phyloP scores from a whole-genome alignment of 257 asterid species.

The Plectranthus barbatus region DNA sequence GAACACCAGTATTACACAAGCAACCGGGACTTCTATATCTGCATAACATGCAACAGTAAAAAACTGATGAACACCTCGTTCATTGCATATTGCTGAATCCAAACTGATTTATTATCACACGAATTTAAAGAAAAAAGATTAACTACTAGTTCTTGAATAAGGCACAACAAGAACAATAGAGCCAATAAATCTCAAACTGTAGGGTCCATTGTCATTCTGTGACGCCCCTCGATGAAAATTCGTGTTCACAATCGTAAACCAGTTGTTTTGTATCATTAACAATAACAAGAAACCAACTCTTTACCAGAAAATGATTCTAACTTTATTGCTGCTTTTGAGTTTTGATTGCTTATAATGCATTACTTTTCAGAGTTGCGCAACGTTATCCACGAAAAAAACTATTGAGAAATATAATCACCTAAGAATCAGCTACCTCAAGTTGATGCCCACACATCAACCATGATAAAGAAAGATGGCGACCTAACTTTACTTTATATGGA shows the following conservation, averaged over 20 bases:
- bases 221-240: too few relatives aligned
- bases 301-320: slow-evolving; percentile 16
- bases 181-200: background rate
- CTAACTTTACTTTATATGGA: slow-evolving; percentile 42
- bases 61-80: background rate
- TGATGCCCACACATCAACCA: slow-evolving; percentile 36
- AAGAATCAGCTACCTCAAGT: slow-evolving; percentile 17
- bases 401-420: slow-evolving; percentile 9
- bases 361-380: slow-evolving; percentile 9
- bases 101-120: background rate
- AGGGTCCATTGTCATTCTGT: background rate
- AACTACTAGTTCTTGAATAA: background rate
- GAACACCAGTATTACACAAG: slow-evolving; percentile 71
- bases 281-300: background rate
- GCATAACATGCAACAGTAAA: slow-evolving; percentile 17
- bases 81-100: background rate
- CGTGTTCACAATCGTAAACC: background rate
- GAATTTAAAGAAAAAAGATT: too few relatives aligned
- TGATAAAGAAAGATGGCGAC: slow-evolving; percentile 36
- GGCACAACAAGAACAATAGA: background rate
- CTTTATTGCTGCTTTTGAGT: slow-evolving; percentile 10
- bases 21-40: slow-evolving; percentile 90
- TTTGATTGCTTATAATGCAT: background rate
- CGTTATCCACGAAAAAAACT: slow-evolving; percentile 12
- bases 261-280: background rate